Conservation (phyloP, 176 grass and related monocot genomes). For the Poa pratensis region DNA sequence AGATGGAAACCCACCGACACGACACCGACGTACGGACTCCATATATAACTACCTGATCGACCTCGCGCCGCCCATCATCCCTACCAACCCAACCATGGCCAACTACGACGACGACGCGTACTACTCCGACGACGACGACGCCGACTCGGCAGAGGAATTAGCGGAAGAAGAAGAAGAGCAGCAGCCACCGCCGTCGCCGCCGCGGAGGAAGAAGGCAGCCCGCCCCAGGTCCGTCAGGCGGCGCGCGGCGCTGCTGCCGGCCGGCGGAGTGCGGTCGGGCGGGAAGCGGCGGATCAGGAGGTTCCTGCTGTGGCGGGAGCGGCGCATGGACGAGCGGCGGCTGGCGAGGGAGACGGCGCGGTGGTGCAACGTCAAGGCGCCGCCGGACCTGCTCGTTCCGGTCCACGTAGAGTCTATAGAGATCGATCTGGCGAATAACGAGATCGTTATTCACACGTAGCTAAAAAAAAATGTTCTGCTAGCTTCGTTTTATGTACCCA, state of each 20-base stretch:
- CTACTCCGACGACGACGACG: not conserved
- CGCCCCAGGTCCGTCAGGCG: not conserved
- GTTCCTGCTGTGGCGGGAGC: constrained; percentile 31
- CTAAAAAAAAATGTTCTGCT: too few species aligned
- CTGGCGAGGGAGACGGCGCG: not conserved
- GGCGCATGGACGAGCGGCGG: not conserved
- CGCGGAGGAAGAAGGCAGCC: not conserved
- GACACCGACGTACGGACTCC: constrained; percentile 9
- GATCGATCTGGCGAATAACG: not conserved
- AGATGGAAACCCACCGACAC: not conserved
- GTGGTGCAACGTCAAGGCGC: not conserved
- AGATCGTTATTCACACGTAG: not conserved
- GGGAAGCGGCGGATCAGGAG: not conserved
- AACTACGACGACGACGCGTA: not conserved
- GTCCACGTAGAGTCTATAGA: not conserved
- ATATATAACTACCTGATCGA: not conserved
- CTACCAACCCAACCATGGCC: not conserved
- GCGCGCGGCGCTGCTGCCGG: not conserved
- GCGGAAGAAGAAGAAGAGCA: too few species aligned
- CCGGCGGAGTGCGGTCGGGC: not conserved
- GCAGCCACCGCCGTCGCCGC: accelerated
- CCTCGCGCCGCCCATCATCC: not conserved
- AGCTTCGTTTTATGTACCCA: not conserved
- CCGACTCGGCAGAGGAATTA: not conserved
- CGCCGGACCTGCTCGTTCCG: not conserved